phyloP scores from a whole-genome alignment of 306 rosid species.

The Myrica gale region DNA sequence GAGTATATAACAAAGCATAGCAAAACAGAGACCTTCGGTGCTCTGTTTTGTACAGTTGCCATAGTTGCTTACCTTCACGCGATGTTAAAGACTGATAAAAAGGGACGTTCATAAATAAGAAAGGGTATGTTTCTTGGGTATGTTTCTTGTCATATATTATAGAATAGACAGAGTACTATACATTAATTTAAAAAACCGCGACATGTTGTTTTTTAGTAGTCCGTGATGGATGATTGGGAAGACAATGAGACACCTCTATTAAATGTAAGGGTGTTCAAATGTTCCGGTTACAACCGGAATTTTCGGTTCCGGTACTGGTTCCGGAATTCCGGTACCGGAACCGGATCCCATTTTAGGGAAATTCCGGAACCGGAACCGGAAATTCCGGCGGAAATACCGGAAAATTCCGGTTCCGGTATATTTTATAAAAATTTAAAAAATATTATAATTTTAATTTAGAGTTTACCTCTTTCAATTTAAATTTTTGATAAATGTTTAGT shows the following conservation, averaged over 20 bases:
- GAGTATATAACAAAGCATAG: conserved; percentile 31
- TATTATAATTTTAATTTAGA: no score
- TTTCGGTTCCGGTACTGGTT: no score
- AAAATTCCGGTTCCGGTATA: no score
- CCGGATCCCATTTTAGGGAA: no score
- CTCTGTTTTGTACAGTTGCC: conserved; percentile 52
- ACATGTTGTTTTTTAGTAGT: conserved; percentile 49
- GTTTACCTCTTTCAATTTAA: no score
- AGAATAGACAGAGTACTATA: background rate
- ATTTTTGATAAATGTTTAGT: no score
- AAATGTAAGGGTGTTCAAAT: no score
- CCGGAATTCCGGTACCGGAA: no score
- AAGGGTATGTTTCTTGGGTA: conserved; percentile 25
- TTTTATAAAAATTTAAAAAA: no score
- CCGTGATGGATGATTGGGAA: conserved; percentile 54
- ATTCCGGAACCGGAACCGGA: no score
- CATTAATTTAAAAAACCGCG: background rate
- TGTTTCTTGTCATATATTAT: background rate
- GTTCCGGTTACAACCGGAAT: no score
- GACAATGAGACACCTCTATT: conserved; percentile 17
- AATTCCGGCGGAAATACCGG: no score
- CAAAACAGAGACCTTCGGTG: conserved; percentile 54
- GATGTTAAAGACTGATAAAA: background rate
- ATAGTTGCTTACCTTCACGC: conserved; percentile 22
- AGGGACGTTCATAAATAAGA: background rate